Evolutionary conservation across 768 basidiomycete genomes (phyloP), one percentile per base, ranked within the genome.

Genomic region (Udeniomyces megalosporus): DNA sequence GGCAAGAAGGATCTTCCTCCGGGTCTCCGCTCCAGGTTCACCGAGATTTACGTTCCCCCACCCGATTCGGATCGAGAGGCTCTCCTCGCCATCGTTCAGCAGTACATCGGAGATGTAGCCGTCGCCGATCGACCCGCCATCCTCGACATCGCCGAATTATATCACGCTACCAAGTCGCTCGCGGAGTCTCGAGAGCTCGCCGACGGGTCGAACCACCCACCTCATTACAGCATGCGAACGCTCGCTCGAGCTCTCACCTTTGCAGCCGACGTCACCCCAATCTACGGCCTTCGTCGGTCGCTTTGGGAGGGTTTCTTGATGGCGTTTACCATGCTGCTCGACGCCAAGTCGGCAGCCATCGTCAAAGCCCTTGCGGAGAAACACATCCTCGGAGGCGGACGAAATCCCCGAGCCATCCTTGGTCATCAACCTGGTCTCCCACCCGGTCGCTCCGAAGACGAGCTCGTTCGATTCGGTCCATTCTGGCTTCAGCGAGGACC

Each of bases 191-290:
- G 86, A 3, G 81, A 83, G 67, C 82, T 99, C 63, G 88, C 91
- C 7, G 93, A 99, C 69, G 92, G 92, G 1, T 82, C 89, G 15
- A 96, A 96, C 66, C 85, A 85, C 66, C 78, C 84, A 24, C 95
- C 93, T 32, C 89, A 97, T 73, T 99, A 84, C 77, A 96, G 88
- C 74, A 93, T 97, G 88, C 84, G 95, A 24, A 97, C 93, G 0
- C 78, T 99, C 64, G 78, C 88, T 4, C 84, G 95, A 55, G 89
- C 91, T 0, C 77, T 99, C 53, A 87, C 82, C 0, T 97, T 95
- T 72, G 85, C 90, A 1, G 82, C 86, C 1, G 86, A 93, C 65
- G 84, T 85, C 49, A 82, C 86, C 0, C 75, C 79, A 38, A 73
- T 78, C 31, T 96, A 87, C 67, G 83, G 88, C 29, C 75, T 97